Percentiles rank a stretch among this genome's conserved stretches.
Evolutionary conservation across 176 grass and related monocot species (phyloP).

Genomic region (Avena insularis): DNA sequence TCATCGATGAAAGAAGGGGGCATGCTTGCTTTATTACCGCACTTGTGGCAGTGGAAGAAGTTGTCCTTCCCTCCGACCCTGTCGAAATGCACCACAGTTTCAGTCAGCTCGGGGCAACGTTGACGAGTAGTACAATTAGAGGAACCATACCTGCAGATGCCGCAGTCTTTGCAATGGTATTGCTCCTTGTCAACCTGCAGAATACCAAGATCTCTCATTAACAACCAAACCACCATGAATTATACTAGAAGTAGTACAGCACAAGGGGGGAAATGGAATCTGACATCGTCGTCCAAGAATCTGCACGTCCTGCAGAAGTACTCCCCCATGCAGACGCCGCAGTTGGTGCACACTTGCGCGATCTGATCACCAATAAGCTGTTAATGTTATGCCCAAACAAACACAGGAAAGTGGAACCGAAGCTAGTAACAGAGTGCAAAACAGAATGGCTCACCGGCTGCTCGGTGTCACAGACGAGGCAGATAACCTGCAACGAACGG

Average conservation of each 20-base stretch:
- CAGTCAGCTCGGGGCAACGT: slow-evolving; percentile 23
- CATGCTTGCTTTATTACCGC: slow-evolving; percentile 53
- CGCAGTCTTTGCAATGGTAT: slow-evolving; percentile 82
- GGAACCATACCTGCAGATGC: slow-evolving; percentile 79
- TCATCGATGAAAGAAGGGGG: neutral
- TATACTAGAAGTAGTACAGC: no score
- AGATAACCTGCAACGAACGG: slow-evolving; percentile 60
- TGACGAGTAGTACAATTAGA: neutral
- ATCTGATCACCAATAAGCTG: slow-evolving; percentile 39
- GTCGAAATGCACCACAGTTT: slow-evolving; percentile 16
- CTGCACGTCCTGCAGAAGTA: slow-evolving; percentile 83
- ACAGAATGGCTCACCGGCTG: slow-evolving; percentile 59
- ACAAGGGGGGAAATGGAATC: neutral
- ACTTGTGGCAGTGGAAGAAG: slow-evolving; percentile 91
- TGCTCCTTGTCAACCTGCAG: slow-evolving; percentile 72
- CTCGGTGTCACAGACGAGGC: slow-evolving; percentile 80
- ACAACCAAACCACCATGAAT: neutral
- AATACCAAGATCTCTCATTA: slow-evolving; percentile 3
- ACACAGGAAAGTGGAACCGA: no score
- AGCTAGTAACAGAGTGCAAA: neutral
- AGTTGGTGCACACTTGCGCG: slow-evolving; percentile 72
- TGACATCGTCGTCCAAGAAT: slow-evolving; percentile 86
- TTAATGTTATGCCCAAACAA: no score
- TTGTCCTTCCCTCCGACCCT: slow-evolving; percentile 84
- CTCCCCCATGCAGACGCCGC: slow-evolving; percentile 84